Conservation (phyloP, 352 stramenopile species). For the Peronospora belbahrii region DNA sequence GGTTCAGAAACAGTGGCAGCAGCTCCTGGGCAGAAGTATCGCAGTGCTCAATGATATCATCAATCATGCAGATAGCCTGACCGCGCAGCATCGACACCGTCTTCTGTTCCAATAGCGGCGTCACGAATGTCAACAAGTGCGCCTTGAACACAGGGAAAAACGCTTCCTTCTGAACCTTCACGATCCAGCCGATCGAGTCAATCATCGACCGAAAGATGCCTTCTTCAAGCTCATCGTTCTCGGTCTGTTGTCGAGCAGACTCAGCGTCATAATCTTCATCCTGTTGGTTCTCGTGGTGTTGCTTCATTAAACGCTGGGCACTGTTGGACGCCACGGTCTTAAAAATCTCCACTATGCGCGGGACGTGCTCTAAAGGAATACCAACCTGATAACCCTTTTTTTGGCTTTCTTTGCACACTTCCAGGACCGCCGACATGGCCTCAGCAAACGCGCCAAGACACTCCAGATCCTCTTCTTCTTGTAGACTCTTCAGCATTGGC, state of each 20-base stretch:
- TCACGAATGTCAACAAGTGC: constrained; percentile 60
- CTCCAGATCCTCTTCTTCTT: constrained; percentile 74
- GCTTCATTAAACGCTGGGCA: constrained; percentile 47
- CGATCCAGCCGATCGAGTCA: constrained; percentile 79
- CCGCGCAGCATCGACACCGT: constrained; percentile 57
- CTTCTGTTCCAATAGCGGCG: constrained; percentile 53
- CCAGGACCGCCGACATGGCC: constrained; percentile 57
- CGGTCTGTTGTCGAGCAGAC: constrained; percentile 55
- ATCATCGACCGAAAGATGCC: constrained; percentile 74
- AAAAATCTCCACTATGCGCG: constrained; percentile 59
- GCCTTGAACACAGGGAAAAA: constrained; percentile 75
- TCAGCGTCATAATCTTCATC: constrained; percentile 81
- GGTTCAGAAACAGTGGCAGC: constrained; percentile 60
- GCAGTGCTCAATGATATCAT: constrained; percentile 85
- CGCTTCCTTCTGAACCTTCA: constrained; percentile 72
- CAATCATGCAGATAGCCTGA: constrained; percentile 83
- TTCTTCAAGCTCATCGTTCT: constrained; percentile 68
- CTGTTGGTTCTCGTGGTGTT: constrained; percentile 58
- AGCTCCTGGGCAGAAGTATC: constrained; percentile 57
- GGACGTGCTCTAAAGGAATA: constrained; percentile 59
- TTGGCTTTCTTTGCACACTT: constrained; percentile 77
- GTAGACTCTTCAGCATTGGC: constrained; percentile 59
- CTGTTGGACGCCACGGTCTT: constrained; percentile 61
- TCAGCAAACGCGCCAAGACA: constrained; percentile 70
- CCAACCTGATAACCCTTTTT: constrained; percentile 66